Evolutionary conservation across 2,329 filamentous ascomycete species (phyloP), one percentile per base, ranked within the genome.

Genomic region (Hypocrella siamensis): DNA sequence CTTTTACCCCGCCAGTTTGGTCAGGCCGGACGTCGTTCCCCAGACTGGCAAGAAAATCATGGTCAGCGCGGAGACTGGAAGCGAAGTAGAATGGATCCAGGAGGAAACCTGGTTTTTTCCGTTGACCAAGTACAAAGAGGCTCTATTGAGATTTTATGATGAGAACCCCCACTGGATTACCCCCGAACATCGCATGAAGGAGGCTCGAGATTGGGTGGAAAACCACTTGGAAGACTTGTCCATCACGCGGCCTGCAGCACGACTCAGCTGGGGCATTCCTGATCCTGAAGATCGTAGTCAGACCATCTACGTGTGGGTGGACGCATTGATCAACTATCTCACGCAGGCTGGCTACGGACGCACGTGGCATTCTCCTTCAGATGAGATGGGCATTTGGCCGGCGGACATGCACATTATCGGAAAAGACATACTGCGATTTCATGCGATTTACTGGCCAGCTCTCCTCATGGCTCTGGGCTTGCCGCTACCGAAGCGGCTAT

Each of bases 231-330:
- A 82, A 45, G 90, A 98, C 50, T 65, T 98, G 11, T 94, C 85
- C 4, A 72, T 94, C 31, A 96, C 88, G 3, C 69, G 92, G 18
- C 90, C 90, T 0, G 62, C 68, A 4, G 72, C 77, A 33, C 70
- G 90, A 30, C 56, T 96, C 26, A 69, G 62, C 17, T 98, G 90
- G 90, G 90, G 90, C 4, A 80, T 98, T 35, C 75, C 67, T 6
- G 90, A 94, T 17, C 90, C 90, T 0, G 77, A 76, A 32, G 90
- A 98, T 46, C 60, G 70, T 0, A 71, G 63, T 14, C 90, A 96
- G 54, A 96, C 86, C 3, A 88, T 98, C 35, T 98, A 98, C 47
- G 92, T 98, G 19, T 98, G 90, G 90, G 69, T 98, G 0, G 92
- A 98, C 56, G 90, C 90, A 2, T 69, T 98, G 19, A 68, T 96